phyloP scores from a whole-genome alignment of 176 grass and related monocot species.

The Pharus latifolius region DNA sequence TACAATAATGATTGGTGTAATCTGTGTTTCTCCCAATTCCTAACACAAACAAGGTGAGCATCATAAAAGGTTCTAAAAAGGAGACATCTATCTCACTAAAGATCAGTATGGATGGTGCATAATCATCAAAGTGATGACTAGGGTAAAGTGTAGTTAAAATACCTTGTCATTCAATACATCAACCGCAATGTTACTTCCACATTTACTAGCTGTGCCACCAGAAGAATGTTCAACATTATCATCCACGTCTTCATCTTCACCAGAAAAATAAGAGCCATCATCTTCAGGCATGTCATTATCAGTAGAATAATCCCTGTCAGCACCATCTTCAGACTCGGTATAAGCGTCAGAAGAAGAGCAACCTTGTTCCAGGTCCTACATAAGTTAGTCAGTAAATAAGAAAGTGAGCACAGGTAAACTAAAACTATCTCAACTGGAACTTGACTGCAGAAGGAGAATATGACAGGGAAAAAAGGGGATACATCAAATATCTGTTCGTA shows the following conservation, averaged over 20 bases:
- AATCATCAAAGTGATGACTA: no score
- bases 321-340: slow-evolving; percentile 72
- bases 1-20: no score
- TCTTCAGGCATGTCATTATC: slow-evolving; percentile 71
- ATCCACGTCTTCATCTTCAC: slow-evolving; percentile 56
- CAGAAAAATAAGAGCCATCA: slow-evolving; percentile 57
- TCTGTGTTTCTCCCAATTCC: no score
- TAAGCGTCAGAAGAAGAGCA: slow-evolving; percentile 76
- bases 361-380: slow-evolving; percentile 66
- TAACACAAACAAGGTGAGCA: no score
- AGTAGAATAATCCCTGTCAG: slow-evolving; percentile 69
- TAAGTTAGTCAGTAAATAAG: slow-evolving; percentile 31
- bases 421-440: slow-evolving; percentile 21
- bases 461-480: slow-evolving; percentile 10
- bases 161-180: slow-evolving; percentile 50
- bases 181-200: slow-evolving; percentile 24
- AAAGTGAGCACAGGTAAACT: not conserved
- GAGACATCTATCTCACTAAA: no score
- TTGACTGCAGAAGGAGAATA: not conserved
- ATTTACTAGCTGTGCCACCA: slow-evolving; percentile 35
- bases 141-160: no score
- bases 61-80: no score
- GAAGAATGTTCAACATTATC: slow-evolving; percentile 32
- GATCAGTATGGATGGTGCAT: no score
- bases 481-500: slow-evolving; percentile 94